Evolutionary conservation across 2,329 filamentous ascomycete species (phyloP).

Genomic region (Nemania bipapillata): DNA sequence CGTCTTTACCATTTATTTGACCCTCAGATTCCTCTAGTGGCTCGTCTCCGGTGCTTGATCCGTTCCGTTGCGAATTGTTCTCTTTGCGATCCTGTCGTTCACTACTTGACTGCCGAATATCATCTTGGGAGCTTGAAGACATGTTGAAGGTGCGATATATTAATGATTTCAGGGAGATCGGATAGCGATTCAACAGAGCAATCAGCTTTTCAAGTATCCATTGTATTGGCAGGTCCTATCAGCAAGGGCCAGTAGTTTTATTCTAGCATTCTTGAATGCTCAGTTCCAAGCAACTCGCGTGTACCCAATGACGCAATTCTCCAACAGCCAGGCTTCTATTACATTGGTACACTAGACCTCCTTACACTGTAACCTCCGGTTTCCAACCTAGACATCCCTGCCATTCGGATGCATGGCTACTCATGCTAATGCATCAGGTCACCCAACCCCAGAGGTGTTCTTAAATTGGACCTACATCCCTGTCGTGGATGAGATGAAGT

Average conservation of each 20-base stretch:
- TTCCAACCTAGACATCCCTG: conserved; percentile 20
- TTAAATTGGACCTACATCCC: conserved; percentile 20
- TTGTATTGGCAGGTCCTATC: background rate
- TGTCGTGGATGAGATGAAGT: conserved; percentile 32
- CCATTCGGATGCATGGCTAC: background rate
- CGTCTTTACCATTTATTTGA: conserved; percentile 8
- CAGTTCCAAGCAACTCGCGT: background rate
- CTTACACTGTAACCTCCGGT: background rate
- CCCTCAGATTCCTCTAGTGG: conserved; percentile 29
- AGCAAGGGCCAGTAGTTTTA: conserved; percentile 41
- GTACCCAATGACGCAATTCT: conserved; percentile 31
- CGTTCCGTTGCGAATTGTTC: conserved; percentile 21
- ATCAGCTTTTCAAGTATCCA: background rate
- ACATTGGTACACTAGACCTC: conserved; percentile 1
- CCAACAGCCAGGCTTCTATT: conserved; percentile 1
- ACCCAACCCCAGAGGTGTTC: conserved; percentile 19
- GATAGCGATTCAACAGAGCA: conserved; percentile 6
- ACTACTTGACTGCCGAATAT: conserved; percentile 4
- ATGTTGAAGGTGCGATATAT: conserved; percentile 16
- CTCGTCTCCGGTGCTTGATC: conserved; percentile 23
- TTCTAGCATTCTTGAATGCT: conserved; percentile 33
- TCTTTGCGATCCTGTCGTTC: conserved; percentile 25
- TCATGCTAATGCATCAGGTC: conserved; percentile 14
- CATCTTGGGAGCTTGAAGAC: conserved; percentile 27
- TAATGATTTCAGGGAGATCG: background rate